Conservation (phyloP, 2,329 filamentous ascomycete species). For the Colletotrichum higginsianum region DNA sequence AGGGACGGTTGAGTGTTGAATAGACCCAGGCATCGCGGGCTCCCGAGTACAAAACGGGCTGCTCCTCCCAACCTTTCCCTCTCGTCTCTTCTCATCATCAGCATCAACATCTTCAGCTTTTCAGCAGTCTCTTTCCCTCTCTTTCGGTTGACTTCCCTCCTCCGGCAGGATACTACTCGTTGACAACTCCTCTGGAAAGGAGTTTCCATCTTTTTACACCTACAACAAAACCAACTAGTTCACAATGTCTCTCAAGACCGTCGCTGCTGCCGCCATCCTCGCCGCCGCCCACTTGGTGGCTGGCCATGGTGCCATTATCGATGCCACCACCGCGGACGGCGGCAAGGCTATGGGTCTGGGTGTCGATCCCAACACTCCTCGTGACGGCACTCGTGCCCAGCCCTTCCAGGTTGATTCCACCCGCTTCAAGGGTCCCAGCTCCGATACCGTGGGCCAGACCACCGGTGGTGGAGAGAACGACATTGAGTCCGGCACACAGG, state of each 20-base stretch:
- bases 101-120: conserved; percentile 29
- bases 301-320: conserved; percentile 73
- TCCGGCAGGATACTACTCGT: conserved; percentile 40
- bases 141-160: conserved; percentile 30
- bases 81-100: conserved; percentile 27
- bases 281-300: conserved; percentile 69
- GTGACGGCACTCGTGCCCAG: conserved; percentile 71
- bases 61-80: conserved; percentile 1
- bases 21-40: neutral
- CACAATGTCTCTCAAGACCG: conserved; percentile 52
- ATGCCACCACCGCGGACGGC: conserved; percentile 70
- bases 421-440: conserved; percentile 69
- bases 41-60: conserved; percentile 35
- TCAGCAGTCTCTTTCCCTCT: conserved; percentile 37
- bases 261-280: conserved; percentile 63
- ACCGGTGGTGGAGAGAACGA: conserved; percentile 70
- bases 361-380: conserved; percentile 69
- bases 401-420: conserved; percentile 77
- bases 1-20: no score
- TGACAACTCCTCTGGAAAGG: conserved; percentile 40
- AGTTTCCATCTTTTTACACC: conserved; percentile 20
- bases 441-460: conserved; percentile 71
- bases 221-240: neutral
- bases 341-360: conserved; percentile 68
- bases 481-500: conserved; percentile 67